Base-by-base conservation (phyloP, 129 eudicot genomes). In the Artemisia tridentata region DNA sequence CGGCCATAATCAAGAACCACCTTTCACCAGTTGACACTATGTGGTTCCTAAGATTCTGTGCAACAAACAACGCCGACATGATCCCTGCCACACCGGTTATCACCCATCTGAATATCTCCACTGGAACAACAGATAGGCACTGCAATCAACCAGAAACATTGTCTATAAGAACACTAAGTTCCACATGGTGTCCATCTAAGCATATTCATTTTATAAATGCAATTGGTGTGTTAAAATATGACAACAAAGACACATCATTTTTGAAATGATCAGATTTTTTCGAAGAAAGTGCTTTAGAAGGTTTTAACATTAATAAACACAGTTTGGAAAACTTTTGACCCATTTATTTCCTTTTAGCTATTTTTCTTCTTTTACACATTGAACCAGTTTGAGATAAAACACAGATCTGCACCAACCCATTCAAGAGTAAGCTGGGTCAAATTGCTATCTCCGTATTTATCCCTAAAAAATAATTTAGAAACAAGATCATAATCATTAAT, bases 11-110 rank as follows among this genome's bases (percentile, higher is more conserved):
- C 20, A 95, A 23, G 84, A 95, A 82, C 99, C 99, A 95, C 52
- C 97, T 83, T 74, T 95, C 99, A 31, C 99, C 97, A 0, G 96
- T 96, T 29, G 99, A 90, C 77, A 70, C 60, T 7, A 95, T 90
- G 86, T 95, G 99, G 70, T 83, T 83, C 49, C 84, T 76, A 13
- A 95, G 91, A 86, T 95, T 95, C 34, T 88, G 88, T 34, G 99
- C 93, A 54, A 95, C 99, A 79, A 95, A 95, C 34, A 91, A 57
- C 17, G 99, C 97, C 11, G 99, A 95, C 93, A 95, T 90, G 74
- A 90, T 71, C 76, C 99, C 99, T 0, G 99, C 99, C 65, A 95
- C 92, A 65, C 97, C 97, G 20, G 99, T 91, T 59, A 95, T 59
- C 59, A 88, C 91, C 99, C 99, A 95, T 84, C 99, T 75, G 74